These are phyloP conservation scores for Alternaria tenuissima DNA, from an alignment of 2,329 filamentous ascomycete genomes.

Conservation along the genomic window DNA sequence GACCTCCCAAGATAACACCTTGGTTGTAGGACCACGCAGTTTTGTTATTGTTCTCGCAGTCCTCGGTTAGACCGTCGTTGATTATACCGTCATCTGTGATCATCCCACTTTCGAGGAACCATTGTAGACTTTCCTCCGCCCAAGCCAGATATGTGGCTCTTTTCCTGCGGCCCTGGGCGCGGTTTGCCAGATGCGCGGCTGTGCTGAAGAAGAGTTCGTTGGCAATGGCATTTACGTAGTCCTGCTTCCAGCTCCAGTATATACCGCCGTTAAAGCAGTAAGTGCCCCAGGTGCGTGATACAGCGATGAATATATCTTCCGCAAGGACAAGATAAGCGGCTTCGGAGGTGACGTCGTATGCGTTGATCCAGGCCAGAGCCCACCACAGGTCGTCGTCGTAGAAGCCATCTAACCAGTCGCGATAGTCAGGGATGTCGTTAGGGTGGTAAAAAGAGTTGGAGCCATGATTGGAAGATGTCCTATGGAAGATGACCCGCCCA, in stretches of 20 bases:
- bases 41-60: constrained; percentile 62
- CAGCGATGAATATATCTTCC: constrained; percentile 58
- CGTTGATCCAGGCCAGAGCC: constrained; percentile 63
- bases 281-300: constrained; percentile 50
- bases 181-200: constrained; percentile 64
- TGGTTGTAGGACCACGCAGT: constrained; percentile 66
- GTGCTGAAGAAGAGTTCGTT: constrained; percentile 66
- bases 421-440: constrained; percentile 20
- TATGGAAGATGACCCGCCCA: background rate
- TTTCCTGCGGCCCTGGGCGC: constrained; percentile 44
- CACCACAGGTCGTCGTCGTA: constrained; percentile 63
- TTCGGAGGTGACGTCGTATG: constrained; percentile 62
- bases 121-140: constrained; percentile 60
- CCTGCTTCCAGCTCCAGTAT: constrained; percentile 57
- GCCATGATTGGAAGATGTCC: constrained; percentile 13
- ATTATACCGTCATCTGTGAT: constrained; percentile 59
- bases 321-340: constrained; percentile 57
- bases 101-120: constrained; percentile 60
- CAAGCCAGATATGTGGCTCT: constrained; percentile 54
- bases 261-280: constrained; percentile 59
- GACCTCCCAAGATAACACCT: constrained; percentile 66
- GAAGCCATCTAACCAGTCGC: constrained; percentile 53
- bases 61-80: constrained; percentile 62
- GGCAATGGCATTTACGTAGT: constrained; percentile 62
- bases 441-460: constrained; percentile 9